These are phyloP conservation scores for Wickerhamiella vanderwaltii DNA, from an alignment of 805 yeast genomes.

Conservation along the genomic window DNA sequence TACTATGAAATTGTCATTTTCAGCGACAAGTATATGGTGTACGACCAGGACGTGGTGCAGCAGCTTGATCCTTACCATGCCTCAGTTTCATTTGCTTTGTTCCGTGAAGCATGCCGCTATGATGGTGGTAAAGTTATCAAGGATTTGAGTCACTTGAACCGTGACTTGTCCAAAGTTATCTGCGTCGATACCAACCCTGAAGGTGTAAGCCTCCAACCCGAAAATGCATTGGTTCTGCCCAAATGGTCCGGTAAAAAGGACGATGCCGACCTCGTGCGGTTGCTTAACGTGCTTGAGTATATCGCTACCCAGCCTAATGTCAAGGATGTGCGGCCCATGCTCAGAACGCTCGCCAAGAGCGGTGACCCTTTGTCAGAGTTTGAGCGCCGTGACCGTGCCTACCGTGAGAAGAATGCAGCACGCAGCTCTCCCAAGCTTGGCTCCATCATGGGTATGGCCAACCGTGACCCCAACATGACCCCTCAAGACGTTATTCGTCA, in stretches of 20 bases:
- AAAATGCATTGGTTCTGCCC: constrained; percentile 75
- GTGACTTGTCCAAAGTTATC: constrained; percentile 74
- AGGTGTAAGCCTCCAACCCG: constrained; percentile 72
- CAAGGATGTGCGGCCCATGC: constrained; percentile 80
- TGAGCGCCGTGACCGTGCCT: constrained; percentile 57
- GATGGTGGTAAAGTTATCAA: constrained; percentile 82
- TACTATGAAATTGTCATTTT: constrained; percentile 93
- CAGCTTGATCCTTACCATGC: constrained; percentile 92
- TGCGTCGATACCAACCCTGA: constrained; percentile 68
- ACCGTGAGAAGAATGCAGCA: constrained; percentile 39
- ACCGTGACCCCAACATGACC: constrained; percentile 43
- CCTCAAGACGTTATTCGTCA: constrained; percentile 84
- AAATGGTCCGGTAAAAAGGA: constrained; percentile 83
- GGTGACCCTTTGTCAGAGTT: constrained; percentile 57
- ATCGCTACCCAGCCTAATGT: constrained; percentile 68
- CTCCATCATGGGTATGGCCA: constrained; percentile 47
- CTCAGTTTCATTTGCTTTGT: constrained; percentile 72
- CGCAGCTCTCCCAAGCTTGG: constrained; percentile 40
- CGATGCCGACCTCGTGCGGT: constrained; percentile 56
- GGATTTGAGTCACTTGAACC: constrained; percentile 79
- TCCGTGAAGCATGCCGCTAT: constrained; percentile 81
- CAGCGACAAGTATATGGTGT: constrained; percentile 72
- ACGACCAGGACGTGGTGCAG: constrained; percentile 69
- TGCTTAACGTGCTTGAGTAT: constrained; percentile 90
- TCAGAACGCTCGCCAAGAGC: constrained; percentile 59